phyloP scores from a whole-genome alignment of 768 basidiomycete species.

The Daedaleopsis sinensis region DNA sequence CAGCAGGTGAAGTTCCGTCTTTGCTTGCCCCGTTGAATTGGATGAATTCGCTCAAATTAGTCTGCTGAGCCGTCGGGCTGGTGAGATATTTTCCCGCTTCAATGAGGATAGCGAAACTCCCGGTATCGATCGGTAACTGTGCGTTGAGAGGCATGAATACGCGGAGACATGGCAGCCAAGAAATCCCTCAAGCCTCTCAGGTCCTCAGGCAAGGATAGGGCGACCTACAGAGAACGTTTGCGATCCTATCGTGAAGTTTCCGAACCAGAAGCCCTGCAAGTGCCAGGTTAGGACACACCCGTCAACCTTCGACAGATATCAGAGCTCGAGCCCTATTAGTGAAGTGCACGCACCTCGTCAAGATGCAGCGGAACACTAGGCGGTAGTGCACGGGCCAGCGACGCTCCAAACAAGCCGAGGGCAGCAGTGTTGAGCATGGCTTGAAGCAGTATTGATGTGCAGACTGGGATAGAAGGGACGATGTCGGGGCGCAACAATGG shows the following conservation, averaged over 20 bases:
- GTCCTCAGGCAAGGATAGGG: no score
- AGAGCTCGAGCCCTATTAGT: neutral
- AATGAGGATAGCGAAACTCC: constrained; percentile 17
- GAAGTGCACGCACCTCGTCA: neutral
- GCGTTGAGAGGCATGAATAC: neutral
- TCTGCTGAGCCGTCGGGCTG: constrained; percentile 6
- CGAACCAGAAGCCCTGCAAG: neutral
- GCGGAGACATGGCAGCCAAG: no score
- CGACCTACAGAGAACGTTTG: neutral
- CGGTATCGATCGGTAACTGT: constrained; percentile 15
- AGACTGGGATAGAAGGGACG: no score
- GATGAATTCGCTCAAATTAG: constrained; percentile 17
- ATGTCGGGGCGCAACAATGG: no score
- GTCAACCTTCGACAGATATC: neutral
- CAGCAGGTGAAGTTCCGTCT: constrained; percentile 2
- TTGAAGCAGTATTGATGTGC: no score
- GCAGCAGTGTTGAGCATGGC: neutral
- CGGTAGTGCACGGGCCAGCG: no score
- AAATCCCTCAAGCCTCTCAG: no score
- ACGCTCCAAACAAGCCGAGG: neutral
- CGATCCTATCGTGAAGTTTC: neutral
- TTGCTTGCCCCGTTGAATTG: constrained; percentile 19
- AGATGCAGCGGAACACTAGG: neutral
- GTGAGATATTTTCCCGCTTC: constrained; percentile 13
- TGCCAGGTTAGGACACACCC: neutral